phyloP scores from a whole-genome alignment of 1,284 basidiomycete genomes.

The Hemileccinum hortonii region DNA sequence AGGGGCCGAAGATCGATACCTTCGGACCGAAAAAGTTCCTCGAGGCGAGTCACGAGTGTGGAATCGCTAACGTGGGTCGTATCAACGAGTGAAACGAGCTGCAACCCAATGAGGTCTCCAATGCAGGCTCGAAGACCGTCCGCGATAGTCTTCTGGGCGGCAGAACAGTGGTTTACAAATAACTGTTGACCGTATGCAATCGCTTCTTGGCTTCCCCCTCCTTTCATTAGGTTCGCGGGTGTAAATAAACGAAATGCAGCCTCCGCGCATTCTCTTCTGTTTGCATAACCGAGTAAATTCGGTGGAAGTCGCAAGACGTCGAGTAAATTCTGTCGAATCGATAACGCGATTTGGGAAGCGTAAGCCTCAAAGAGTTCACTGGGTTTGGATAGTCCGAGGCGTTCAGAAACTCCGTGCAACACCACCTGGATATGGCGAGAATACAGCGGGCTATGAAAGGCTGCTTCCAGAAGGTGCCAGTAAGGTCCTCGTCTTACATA shows the following conservation, averaged over 20 bases:
- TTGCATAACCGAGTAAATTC: conserved; percentile 68
- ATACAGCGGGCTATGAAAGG: conserved; percentile 48
- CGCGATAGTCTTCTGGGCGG: conserved; percentile 48
- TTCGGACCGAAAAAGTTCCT: conserved; percentile 38
- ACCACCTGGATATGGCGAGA: conserved; percentile 64
- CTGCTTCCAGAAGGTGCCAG: conserved; percentile 83
- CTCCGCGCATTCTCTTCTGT: conserved; percentile 58
- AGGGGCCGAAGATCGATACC: conserved; percentile 33
- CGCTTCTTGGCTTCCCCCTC: conserved; percentile 26
- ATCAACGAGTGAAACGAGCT: conserved; percentile 51
- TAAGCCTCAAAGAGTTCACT: conserved; percentile 77
- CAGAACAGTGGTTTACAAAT: conserved; percentile 65
- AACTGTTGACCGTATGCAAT: conserved; percentile 43
- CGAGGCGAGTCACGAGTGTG: conserved; percentile 30
- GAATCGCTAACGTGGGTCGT: conserved; percentile 19
- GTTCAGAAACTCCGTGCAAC: conserved; percentile 59
- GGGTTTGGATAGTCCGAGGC: conserved; percentile 69
- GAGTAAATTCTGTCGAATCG: conserved; percentile 49
- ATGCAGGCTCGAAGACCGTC: conserved; percentile 68
- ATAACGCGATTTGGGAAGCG: conserved; percentile 72
- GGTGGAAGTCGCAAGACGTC: conserved; percentile 70
- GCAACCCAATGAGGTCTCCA: conserved; percentile 67
- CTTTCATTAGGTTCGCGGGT: conserved; percentile 54
- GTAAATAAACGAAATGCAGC: conserved; percentile 63
- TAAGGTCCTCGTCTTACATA: conserved; percentile 82